Evolutionary conservation across 1,139 yeast species (phyloP).

Genomic region (Debaryomyces sp.): DNA sequence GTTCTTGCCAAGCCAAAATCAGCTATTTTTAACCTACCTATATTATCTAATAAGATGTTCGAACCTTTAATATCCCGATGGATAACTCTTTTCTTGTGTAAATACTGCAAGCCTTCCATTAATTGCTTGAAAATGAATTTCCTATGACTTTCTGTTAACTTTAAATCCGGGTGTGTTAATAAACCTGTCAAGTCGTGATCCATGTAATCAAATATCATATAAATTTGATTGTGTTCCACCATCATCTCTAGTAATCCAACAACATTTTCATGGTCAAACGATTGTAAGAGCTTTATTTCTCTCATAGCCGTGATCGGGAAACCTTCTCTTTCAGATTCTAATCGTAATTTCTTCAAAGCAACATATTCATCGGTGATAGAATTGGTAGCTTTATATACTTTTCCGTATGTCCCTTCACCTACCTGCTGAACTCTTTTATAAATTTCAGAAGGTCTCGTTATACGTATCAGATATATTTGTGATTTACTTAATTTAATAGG

Average conservation of each 20-base stretch:
- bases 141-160: slow-evolving; percentile 64
- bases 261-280: slow-evolving; percentile 81
- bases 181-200: slow-evolving; percentile 93
- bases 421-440: slow-evolving; percentile 48
- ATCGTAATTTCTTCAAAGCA: slow-evolving; percentile 80
- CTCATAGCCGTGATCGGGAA: slow-evolving; percentile 95
- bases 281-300: slow-evolving; percentile 84
- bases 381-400: slow-evolving; percentile 62
- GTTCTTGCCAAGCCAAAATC: slow-evolving; percentile 94
- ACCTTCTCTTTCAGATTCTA: slow-evolving; percentile 90
- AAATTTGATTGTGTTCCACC: slow-evolving; percentile 78
- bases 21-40: slow-evolving; percentile 79
- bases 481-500: slow-evolving; percentile 19
- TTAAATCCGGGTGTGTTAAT: slow-evolving; percentile 72
- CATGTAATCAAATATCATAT: slow-evolving; percentile 91
- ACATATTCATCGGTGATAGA: slow-evolving; percentile 68
- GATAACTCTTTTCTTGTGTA: slow-evolving; percentile 77
- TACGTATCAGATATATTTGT: slow-evolving; percentile 40
- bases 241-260: slow-evolving; percentile 86
- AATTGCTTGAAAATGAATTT: slow-evolving; percentile 79
- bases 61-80: slow-evolving; percentile 97
- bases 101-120: slow-evolving; percentile 76
- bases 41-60: slow-evolving; percentile 72
- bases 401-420: slow-evolving; percentile 56
- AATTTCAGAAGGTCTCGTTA: slow-evolving; percentile 28